Evolutionary conservation across 139 green algal species (phyloP).

Genomic region (Diplosphaera chodatii): DNA sequence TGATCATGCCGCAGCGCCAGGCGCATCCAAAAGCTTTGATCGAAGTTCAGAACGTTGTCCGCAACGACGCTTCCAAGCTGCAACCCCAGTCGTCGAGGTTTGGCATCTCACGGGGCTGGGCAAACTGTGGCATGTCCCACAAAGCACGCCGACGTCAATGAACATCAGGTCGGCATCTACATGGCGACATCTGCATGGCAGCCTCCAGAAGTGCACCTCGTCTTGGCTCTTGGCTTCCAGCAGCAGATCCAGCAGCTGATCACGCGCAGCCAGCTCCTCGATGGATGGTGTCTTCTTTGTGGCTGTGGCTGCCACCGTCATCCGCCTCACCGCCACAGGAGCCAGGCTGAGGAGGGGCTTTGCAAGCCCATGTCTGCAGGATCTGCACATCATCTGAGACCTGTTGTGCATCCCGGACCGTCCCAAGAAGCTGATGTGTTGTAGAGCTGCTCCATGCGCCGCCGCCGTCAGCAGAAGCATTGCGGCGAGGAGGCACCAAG

Average conservation of each 20-base stretch:
- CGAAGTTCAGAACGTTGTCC: conserved; percentile 81
- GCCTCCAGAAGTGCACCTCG: conserved; percentile 52
- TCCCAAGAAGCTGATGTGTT: too few species aligned
- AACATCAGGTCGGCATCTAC: background rate
- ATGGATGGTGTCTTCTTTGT: conserved; percentile 9
- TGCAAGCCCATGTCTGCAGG: background rate
- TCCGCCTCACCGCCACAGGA: too few species aligned
- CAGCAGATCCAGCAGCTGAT: conserved; percentile 76
- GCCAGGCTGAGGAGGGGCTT: too few species aligned
- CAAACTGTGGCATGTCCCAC: background rate
- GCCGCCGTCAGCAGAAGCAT: too few species aligned
- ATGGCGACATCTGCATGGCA: too few species aligned
- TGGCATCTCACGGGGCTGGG: background rate
- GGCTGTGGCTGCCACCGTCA: too few species aligned
- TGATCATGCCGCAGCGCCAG: conserved; percentile 75
- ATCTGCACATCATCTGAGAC: too few species aligned
- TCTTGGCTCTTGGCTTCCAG: conserved; percentile 48
- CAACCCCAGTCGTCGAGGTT: background rate
- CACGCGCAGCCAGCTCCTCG: conserved; percentile 58
- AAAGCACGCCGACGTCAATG: background rate
- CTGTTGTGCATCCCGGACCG: too few species aligned
- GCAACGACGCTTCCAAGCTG: conserved; percentile 66
- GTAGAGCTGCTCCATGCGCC: too few species aligned
- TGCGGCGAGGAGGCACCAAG: too few species aligned
- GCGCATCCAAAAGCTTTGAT: conserved; percentile 88